Evolutionary conservation across 768 basidiomycete species (phyloP).

Genomic region (Xerocomus brunneocitrinus): DNA sequence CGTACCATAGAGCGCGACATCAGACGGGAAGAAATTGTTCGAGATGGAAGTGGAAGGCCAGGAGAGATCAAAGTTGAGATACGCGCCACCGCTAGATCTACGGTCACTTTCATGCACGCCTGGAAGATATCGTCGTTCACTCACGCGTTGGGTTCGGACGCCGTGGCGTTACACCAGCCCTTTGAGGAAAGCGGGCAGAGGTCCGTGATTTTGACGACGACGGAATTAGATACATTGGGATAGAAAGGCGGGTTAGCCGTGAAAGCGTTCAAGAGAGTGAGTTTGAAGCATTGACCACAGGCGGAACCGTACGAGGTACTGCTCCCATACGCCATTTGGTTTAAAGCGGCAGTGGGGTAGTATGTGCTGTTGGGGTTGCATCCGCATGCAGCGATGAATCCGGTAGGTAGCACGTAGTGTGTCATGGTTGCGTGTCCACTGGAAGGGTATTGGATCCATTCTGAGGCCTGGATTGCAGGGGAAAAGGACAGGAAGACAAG

Average conservation of each 20-base stretch:
- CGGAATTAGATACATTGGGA: slow-evolving; percentile 52
- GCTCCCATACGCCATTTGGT: slow-evolving; percentile 76
- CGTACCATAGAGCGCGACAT: slow-evolving; percentile 60
- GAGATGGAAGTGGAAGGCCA: slow-evolving; percentile 72
- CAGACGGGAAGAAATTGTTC: slow-evolving; percentile 68
- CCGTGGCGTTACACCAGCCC: slow-evolving; percentile 73
- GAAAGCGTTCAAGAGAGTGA: slow-evolving; percentile 69
- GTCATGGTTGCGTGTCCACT: slow-evolving; percentile 71
- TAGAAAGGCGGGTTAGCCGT: slow-evolving; percentile 64
- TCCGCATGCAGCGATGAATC: slow-evolving; percentile 65
- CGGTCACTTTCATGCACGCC: not conserved
- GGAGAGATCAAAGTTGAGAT: slow-evolving; percentile 80
- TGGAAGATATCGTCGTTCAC: slow-evolving; percentile 20
- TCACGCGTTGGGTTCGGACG: slow-evolving; percentile 57
- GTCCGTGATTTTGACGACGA: slow-evolving; percentile 78
- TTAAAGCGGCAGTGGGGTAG: slow-evolving; percentile 78
- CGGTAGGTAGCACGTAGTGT: slow-evolving; percentile 54
- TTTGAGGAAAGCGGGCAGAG: slow-evolving; percentile 59
- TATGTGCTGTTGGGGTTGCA: slow-evolving; percentile 61
- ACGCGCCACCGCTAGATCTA: slow-evolving; percentile 52
- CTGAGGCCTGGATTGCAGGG: slow-evolving; percentile 23
- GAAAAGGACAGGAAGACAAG: slow-evolving; percentile 23
- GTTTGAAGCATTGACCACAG: slow-evolving; percentile 76
- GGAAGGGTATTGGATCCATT: slow-evolving; percentile 63
- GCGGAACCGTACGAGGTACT: slow-evolving; percentile 66